A percentile compares a stretch with the other conserved stretches of the same genome.
phyloP scores from a whole-genome alignment of 164 flowering plant species.

The Liriodendron chinense region DNA sequence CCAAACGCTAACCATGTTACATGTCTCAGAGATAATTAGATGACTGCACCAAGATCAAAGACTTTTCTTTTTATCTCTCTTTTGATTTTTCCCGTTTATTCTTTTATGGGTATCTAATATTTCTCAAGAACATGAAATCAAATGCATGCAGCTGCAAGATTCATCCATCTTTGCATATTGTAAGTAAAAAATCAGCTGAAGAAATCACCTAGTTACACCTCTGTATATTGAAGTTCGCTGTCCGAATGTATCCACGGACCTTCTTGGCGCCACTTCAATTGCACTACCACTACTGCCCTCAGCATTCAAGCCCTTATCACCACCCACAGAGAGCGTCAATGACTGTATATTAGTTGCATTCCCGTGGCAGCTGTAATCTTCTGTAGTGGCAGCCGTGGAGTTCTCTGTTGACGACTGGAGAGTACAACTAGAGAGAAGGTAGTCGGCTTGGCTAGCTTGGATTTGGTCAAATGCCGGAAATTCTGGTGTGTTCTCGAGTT shows the following conservation, averaged over 20 bases:
- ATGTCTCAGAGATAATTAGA: no score
- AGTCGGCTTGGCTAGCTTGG: conserved; percentile 42
- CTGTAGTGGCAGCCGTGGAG: conserved; percentile 10
- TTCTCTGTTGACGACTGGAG: conserved; percentile 28
- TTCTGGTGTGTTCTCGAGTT: conserved; percentile 53
- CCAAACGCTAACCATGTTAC: no score
- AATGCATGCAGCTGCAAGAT: no score
- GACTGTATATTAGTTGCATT: conserved; percentile 54
- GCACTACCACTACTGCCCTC: conserved; percentile 32
- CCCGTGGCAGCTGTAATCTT: conserved; percentile 41
- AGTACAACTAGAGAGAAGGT: conserved; percentile 37
- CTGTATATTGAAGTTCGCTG: conserved; percentile 94
- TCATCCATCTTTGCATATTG: no score
- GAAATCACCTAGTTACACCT: conserved; percentile 78
- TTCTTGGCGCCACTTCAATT: conserved; percentile 54
- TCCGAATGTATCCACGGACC: conserved; percentile 79
- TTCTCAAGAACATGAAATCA: no score
- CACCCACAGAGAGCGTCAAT: conserved; percentile 77
- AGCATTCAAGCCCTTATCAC: conserved; percentile 43
- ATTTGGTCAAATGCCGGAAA: conserved; percentile 35
- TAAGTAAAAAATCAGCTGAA: background rate
- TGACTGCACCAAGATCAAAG: no score
- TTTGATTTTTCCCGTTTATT: no score
- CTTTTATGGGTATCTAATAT: no score
- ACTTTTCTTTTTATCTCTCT: no score